Conservation (phyloP, 306 rosid genomes). For the Glycine tomentella region DNA sequence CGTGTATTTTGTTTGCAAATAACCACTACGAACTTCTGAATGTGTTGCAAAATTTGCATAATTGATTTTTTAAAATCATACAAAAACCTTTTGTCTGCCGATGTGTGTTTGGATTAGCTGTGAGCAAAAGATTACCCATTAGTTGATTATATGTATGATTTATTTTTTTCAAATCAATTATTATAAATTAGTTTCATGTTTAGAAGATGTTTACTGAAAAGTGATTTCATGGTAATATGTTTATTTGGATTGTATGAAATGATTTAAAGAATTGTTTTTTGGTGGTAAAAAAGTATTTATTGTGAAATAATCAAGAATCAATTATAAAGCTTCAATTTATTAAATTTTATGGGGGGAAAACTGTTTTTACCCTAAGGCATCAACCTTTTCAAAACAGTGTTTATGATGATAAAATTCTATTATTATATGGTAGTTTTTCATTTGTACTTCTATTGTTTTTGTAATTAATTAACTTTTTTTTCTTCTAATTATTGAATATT, state of each 20-base stretch:
- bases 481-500: slow-evolving; percentile 6
- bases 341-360: neutral
- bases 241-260: slow-evolving; percentile 1
- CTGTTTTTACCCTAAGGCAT: neutral
- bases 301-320: neutral
- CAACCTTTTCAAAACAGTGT: neutral
- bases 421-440: slow-evolving; percentile 10
- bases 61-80: neutral
- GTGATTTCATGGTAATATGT: neutral
- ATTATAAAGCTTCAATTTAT: neutral
- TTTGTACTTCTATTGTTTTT: neutral
- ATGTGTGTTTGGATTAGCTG: slow-evolving; percentile 11
- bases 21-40: neutral
- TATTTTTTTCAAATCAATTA: neutral
- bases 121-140: neutral
- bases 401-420: slow-evolving; percentile 7
- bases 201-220: neutral
- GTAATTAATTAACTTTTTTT: neutral
- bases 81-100: neutral
- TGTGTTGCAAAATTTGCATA: neutral
- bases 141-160: neutral
- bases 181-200: neutral
- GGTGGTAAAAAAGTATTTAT: neutral
- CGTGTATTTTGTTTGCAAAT: neutral
- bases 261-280: neutral